Percentiles rank a stretch among this genome's conserved stretches.
Evolutionary conservation across 805 yeast species (phyloP).

Genomic region (Ogataea allantospora): DNA sequence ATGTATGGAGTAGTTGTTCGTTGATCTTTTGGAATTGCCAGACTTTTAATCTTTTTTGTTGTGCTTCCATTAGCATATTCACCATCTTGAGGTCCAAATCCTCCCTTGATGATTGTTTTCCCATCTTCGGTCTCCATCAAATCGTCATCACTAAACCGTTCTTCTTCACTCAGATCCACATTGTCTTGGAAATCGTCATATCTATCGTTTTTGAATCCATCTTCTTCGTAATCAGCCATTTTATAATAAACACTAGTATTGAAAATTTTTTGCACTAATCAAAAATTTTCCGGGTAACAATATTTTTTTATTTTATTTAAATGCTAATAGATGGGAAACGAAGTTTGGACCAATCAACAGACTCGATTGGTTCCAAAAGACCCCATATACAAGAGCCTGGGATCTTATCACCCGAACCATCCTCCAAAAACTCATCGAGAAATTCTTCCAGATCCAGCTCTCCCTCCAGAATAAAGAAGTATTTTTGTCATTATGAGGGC

Average conservation of each 20-base stretch:
- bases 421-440: constrained; percentile 13
- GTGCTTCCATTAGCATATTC: constrained; percentile 31
- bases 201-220: constrained; percentile 53
- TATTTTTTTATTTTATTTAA: background rate
- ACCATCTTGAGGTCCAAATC: constrained; percentile 58
- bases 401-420: constrained; percentile 4
- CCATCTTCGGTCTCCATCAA: constrained; percentile 63
- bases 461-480: constrained; percentile 53
- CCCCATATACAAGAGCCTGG: background rate
- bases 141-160: constrained; percentile 43
- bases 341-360: background rate
- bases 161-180: constrained; percentile 41
- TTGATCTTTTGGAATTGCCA: constrained; percentile 84
- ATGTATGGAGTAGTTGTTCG: constrained; percentile 97
- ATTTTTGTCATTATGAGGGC: constrained; percentile 59
- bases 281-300: constrained; percentile 9
- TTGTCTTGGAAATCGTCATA: constrained; percentile 84
- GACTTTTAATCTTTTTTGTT: constrained; percentile 39
- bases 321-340: background rate
- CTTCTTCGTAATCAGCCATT: constrained; percentile 64
- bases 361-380: background rate
- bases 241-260: constrained; percentile 8
- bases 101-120: constrained; percentile 68
- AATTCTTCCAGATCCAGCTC: constrained; percentile 35
- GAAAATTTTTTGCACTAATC: constrained; percentile 2